Evolutionary conservation across 164 flowering plant genomes (phyloP), one percentile per base, ranked within the genome.

Genomic region (Piper betle): DNA sequence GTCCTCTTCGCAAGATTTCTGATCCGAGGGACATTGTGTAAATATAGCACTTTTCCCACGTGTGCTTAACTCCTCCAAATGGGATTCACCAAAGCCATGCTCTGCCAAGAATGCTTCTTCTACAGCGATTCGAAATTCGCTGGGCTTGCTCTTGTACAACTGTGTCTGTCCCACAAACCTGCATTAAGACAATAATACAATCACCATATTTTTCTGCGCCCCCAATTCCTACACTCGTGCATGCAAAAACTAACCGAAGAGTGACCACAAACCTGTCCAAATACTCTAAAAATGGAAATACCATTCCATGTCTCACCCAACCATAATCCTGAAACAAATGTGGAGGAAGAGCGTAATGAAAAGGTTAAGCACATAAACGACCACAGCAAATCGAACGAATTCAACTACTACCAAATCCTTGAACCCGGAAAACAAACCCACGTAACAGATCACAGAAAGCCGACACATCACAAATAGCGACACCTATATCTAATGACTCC

Each of bases 31-130:
- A 46, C 12, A 46, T 40, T 9, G n/a, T 41, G 62, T 41, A 60
- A 17, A 33, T 18, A 17, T 17, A 12, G 8, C 6, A 33, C 18
- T n/a, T 19, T 19, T 19, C n/a, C 62, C 37, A 42, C 48, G 2
- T 6, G n/a, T 9, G 13, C 19, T 40, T 37, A 16, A 33, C 33
- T 19, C 53, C 42, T 60, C 62, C 40, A 39, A n/a, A 13, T 58
- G 60, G 7, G 62, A 33, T n/a, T 42, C 62, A 5, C 13, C 50
- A 60, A 60, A 60, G 15, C 50, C 50, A 46, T 46, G 50, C 50
- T 91, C 99, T 61, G 88, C 97, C 59, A 91, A 63, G 79, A 82
- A 83, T 3, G 96, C 99, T 75, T 94, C 97, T 64, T 94, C 96
- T 43, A 88, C 71, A 37, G 99, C 99, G 72, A 74, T 76, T 60